Evolutionary conservation across 345 rosid species (phyloP).

Genomic region (Hibiscus syriacus): DNA sequence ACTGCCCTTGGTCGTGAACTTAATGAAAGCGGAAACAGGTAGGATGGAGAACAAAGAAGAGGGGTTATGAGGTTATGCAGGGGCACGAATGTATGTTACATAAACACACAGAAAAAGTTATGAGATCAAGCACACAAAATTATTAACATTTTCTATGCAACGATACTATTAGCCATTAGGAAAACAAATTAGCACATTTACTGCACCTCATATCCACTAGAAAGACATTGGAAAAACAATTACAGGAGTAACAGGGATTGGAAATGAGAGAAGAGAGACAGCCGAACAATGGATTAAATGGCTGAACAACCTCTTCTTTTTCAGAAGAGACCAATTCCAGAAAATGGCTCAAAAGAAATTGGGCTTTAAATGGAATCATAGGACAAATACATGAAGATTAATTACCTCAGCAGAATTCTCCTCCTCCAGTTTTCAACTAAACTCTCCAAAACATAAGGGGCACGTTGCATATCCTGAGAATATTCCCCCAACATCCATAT

Average conservation of each 20-base stretch:
- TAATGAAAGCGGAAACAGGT: background rate
- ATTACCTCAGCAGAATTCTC: conserved; percentile 87
- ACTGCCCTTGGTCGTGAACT: background rate
- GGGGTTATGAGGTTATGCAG: background rate
- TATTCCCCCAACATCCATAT: conserved; percentile 99
- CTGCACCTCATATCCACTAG: background rate
- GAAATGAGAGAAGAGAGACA: background rate
- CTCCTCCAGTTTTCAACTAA: conserved; percentile 83
- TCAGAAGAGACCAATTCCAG: background rate
- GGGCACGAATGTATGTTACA: background rate
- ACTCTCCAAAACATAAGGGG: conserved; percentile 85
- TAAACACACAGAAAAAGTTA: background rate
- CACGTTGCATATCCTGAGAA: conserved; percentile 93
- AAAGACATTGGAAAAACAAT: background rate
- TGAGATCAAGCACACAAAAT: background rate
- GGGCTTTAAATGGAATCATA: background rate
- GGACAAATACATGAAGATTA: background rate
- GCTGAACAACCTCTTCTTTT: background rate
- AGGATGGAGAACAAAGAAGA: background rate
- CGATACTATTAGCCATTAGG: too few relatives aligned
- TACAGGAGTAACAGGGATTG: background rate
- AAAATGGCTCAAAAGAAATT: background rate
- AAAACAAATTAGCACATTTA: background rate
- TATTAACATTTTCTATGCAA: background rate
- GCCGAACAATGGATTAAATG: background rate